Base-by-base conservation (phyloP, 176 grass and related monocot species). In the Phyllostachys edulis region DNA sequence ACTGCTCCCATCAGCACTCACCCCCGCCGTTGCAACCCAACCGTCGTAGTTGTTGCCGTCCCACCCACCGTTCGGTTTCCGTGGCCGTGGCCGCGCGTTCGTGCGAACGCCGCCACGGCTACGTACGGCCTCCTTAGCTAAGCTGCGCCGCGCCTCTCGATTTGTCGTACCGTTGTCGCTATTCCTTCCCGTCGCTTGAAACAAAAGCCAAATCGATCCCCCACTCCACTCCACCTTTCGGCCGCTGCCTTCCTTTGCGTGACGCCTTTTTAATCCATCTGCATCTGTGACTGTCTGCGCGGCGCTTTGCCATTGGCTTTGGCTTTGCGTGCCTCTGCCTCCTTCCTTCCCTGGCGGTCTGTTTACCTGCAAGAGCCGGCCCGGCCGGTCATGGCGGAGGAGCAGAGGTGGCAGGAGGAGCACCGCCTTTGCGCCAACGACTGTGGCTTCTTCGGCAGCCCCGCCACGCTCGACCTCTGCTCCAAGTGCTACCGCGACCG, bases 361-460 rank as follows among this genome's bases (percentile, higher is more conserved):
- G 15, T n/a, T 42, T 40, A 5, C 32, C 12, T 66, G 32, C 63
- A 49, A 49, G 52, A 55, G 66, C 32, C 32, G 32, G 32, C 2
- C 9, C 17, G 62, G 17, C 21, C 18, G 15, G 3, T 51, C 55
- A 82, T 87, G 85, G 85, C 78, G 62, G 85, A 87, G 78, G 78
- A 87, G 78, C 78, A 76, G 62, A 67, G 85, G 62, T 82, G 78
- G 85, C 71, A 82, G 71, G 85, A 82, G 9, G 78, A 71, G 38
- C 85, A 87, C 85, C 78, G 85, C 47, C 85, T 87, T 39, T 87
- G 78, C 78, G 70, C 78, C 62, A 87, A 82, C 71, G 82, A 87
- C 71, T 76, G 85, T 50, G 71, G 71, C 85, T 87, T 81, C 85
- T 87, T 87, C 85, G 78, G 78, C 26, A 87, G 85, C 78, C 71